phyloP scores from a whole-genome alignment of 108 stramenopile species.

The Aureococcus anophagefferens region DNA sequence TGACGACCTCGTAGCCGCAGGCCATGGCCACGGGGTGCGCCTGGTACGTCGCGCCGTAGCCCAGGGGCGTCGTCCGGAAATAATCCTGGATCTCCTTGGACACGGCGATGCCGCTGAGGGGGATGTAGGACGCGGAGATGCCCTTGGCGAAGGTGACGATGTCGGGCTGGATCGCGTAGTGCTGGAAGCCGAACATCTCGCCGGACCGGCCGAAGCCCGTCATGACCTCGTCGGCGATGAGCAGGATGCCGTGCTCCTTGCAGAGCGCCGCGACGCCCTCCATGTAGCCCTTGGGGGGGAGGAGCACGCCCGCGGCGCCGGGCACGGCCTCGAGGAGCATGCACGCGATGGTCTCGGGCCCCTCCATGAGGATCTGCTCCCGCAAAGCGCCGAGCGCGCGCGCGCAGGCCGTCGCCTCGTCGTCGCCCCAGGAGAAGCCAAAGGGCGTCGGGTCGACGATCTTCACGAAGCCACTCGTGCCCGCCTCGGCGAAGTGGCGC shows the following conservation, averaged over 20 bases:
- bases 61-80: slow-evolving; percentile 55
- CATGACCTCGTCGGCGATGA: slow-evolving; percentile 53
- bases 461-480: slow-evolving; percentile 47
- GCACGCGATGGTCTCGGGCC: slow-evolving; percentile 36
- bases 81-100: slow-evolving; percentile 44
- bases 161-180: slow-evolving; percentile 47
- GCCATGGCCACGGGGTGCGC: slow-evolving; percentile 61
- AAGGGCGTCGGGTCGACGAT: slow-evolving; percentile 50
- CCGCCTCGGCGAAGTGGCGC: slow-evolving; percentile 40
- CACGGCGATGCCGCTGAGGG: slow-evolving; percentile 48
- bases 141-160: slow-evolving; percentile 53
- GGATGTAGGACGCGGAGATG: slow-evolving; percentile 38
- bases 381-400: slow-evolving; percentile 45
- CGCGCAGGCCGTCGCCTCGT: slow-evolving; percentile 38
- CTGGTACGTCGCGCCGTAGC: slow-evolving; percentile 37
- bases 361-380: slow-evolving; percentile 58
- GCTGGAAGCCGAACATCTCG: slow-evolving; percentile 43
- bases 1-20: slow-evolving; percentile 48
- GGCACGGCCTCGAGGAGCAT: slow-evolving; percentile 36
- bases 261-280: slow-evolving; percentile 52
- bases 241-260: slow-evolving; percentile 46
- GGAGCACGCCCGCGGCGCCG: slow-evolving; percentile 37
- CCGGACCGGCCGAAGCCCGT: slow-evolving; percentile 48
- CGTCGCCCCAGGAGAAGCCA: slow-evolving; percentile 41
- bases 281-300: slow-evolving; percentile 48